Evolutionary conservation across 1,284 basidiomycete genomes (phyloP).

Genomic region (Taiwanofungus camphoratus): DNA sequence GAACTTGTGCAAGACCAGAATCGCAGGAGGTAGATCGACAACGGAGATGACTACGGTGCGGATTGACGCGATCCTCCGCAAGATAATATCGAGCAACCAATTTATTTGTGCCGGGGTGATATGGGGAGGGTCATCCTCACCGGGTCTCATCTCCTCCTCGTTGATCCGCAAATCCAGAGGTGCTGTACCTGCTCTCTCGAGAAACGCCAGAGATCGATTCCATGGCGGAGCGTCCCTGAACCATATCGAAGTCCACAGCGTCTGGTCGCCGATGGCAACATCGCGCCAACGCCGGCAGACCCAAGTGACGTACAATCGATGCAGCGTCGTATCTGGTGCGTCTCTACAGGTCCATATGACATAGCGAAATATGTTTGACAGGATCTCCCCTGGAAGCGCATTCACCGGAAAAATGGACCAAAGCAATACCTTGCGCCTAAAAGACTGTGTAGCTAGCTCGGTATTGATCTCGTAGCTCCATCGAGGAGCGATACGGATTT

Average conservation of each 20-base stretch:
- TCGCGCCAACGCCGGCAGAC: conserved; percentile 43
- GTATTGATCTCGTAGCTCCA: conserved; percentile 7
- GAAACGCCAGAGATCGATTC: conserved; percentile 44
- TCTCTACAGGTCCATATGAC: conserved; percentile 41
- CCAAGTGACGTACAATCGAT: conserved; percentile 44
- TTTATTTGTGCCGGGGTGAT: conserved; percentile 33
- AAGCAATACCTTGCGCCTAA: conserved; percentile 28
- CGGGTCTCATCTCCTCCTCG: conserved; percentile 28
- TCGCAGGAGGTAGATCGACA: conserved; percentile 43
- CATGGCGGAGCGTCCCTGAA: conserved; percentile 46
- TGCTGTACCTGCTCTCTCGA: conserved; percentile 46
- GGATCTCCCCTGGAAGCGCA: conserved; percentile 57
- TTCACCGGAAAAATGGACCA: conserved; percentile 51
- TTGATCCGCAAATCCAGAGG: conserved; percentile 53
- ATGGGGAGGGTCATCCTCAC: background rate
- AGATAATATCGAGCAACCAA: conserved; percentile 38
- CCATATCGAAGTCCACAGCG: conserved; percentile 30
- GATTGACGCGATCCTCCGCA: conserved; percentile 44
- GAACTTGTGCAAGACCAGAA: conserved; percentile 44
- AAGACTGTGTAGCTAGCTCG: conserved; percentile 14
- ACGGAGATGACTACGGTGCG: conserved; percentile 51
- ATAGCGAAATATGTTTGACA: conserved; percentile 54
- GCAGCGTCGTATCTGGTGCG: conserved; percentile 29
- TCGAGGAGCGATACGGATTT: background rate
- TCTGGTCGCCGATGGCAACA: conserved; percentile 17